These are phyloP conservation scores for Colletotrichum tabaci DNA, from an alignment of 2,329 filamentous ascomycete genomes.

Conservation along the genomic window DNA sequence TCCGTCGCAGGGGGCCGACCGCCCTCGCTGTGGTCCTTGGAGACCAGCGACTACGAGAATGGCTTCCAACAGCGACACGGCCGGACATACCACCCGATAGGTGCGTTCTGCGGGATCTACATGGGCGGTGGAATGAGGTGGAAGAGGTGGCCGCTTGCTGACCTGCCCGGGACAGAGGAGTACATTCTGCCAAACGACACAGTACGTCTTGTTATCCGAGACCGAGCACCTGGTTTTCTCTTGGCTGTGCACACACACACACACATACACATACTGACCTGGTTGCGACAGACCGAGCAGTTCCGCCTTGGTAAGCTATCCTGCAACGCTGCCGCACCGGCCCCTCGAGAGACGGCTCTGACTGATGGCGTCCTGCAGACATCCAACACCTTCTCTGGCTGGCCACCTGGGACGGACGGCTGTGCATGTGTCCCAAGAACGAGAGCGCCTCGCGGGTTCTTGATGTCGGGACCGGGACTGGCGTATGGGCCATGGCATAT, in stretches of 20 bases:
- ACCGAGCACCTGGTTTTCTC: too few relatives aligned
- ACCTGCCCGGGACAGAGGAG: constrained; percentile 39
- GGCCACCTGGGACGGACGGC: constrained; percentile 51
- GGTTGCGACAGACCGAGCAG: constrained; percentile 46
- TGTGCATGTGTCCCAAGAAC: constrained; percentile 49
- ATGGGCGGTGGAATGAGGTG: constrained; percentile 14
- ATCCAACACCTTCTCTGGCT: constrained; percentile 55
- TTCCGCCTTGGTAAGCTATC: constrained; percentile 33
- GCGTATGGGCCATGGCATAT: constrained; percentile 48
- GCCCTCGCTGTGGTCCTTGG: constrained; percentile 4
- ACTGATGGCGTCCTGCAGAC: constrained; percentile 42
- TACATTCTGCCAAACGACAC: constrained; percentile 48
- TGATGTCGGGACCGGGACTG: constrained; percentile 48
- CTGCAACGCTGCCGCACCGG: background rate
- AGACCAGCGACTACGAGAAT: constrained; percentile 3
- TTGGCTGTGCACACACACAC: too few relatives aligned
- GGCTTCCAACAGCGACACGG: constrained; percentile 32
- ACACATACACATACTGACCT: background rate
- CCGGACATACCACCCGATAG: constrained; percentile 41
- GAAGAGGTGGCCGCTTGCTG: background rate
- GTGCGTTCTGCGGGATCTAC: constrained; percentile 30
- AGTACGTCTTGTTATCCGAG: constrained; percentile 20
- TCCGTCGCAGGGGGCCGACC: constrained; percentile 2
- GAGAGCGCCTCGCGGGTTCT: constrained; percentile 43
- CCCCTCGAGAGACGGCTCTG: background rate